phyloP scores from a whole-genome alignment of 2,329 filamentous ascomycete species.

The Diplodia corticola region DNA sequence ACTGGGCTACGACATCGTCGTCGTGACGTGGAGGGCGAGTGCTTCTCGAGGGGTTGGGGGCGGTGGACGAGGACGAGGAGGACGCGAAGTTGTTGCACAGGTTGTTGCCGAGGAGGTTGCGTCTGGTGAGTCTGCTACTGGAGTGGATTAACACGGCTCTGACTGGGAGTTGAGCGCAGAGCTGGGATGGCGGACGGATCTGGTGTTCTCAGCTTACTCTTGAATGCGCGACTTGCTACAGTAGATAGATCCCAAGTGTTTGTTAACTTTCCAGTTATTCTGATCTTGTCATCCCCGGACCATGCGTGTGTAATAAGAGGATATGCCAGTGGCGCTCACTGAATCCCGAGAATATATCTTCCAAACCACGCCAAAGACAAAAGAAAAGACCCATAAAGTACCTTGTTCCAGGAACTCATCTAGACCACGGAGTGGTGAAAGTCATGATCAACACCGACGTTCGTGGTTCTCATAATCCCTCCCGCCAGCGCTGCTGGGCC shows the following conservation, averaged over 20 bases:
- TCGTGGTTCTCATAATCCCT: constrained; percentile 15
- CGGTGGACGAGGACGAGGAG: neutral
- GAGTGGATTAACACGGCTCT: too few species aligned
- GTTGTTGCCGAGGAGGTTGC: neutral
- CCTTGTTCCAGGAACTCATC: neutral
- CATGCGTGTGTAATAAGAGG: too few species aligned
- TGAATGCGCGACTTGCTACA: too few species aligned
- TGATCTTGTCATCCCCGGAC: too few species aligned
- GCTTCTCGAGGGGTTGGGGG: neutral
- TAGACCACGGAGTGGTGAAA: neutral
- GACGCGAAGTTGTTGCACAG: neutral
- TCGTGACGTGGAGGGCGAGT: neutral
- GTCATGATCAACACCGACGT: neutral
- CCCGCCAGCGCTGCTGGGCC: neutral
- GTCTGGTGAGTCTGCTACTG: neutral
- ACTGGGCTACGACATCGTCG: neutral
- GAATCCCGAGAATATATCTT: neutral
- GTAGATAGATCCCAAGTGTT: too few species aligned
- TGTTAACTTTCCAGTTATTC: too few species aligned
- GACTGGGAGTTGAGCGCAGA: neutral
- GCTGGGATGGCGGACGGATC: neutral
- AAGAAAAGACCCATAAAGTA: neutral
- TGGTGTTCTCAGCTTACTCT: neutral
- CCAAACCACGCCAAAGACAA: neutral
- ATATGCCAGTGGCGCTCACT: neutral